These are phyloP conservation scores for Syncephalastrum sp. DNA, from an alignment of 371 early-diverging fungal genomes.

Conservation along the genomic window DNA sequence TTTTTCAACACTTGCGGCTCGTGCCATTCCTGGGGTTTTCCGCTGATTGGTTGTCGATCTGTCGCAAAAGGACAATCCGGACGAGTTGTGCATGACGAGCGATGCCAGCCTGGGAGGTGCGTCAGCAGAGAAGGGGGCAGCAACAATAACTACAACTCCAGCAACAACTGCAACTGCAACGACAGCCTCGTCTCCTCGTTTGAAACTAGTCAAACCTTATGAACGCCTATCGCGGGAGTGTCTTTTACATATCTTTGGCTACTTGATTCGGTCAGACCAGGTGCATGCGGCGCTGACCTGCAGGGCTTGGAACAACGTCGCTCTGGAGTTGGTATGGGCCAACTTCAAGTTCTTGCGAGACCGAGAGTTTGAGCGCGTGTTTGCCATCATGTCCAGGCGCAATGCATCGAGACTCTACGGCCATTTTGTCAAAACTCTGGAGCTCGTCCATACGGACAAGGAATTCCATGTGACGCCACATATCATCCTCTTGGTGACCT, in stretches of 20 bases:
- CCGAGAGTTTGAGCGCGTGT: slow-evolving; percentile 44
- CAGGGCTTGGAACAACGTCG: slow-evolving; percentile 29
- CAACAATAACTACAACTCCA: slow-evolving; percentile 1
- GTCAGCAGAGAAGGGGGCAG: slow-evolving; percentile 13
- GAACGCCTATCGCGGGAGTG: slow-evolving; percentile 11
- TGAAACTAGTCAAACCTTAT: too few species aligned
- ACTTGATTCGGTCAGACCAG: slow-evolving; percentile 25
- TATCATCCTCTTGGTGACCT: slow-evolving; percentile 35
- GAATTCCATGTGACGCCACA: slow-evolving; percentile 36
- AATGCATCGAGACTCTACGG: slow-evolving; percentile 30
- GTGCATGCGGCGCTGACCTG: slow-evolving; percentile 24
- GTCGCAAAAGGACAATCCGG: slow-evolving; percentile 22
- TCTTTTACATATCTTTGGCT: slow-evolving; percentile 28
- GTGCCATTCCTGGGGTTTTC: slow-evolving; percentile 3
- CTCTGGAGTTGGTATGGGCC: slow-evolving; percentile 31
- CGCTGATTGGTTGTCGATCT: slow-evolving; percentile 18
- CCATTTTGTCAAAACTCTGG: slow-evolving; percentile 30
- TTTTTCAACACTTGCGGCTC: slow-evolving; percentile 8
- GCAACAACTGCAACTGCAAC: slow-evolving; percentile 6
- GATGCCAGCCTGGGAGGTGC: slow-evolving; percentile 33
- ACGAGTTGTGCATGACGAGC: slow-evolving; percentile 42
- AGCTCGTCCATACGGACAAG: slow-evolving; percentile 41
- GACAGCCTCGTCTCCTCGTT: slow-evolving; percentile 3
- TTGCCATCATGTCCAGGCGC: slow-evolving; percentile 34
- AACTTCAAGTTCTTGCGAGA: slow-evolving; percentile 39